Conservation (phyloP, 2,329 filamentous ascomycete genomes). For the Colletotrichum viniferum region DNA sequence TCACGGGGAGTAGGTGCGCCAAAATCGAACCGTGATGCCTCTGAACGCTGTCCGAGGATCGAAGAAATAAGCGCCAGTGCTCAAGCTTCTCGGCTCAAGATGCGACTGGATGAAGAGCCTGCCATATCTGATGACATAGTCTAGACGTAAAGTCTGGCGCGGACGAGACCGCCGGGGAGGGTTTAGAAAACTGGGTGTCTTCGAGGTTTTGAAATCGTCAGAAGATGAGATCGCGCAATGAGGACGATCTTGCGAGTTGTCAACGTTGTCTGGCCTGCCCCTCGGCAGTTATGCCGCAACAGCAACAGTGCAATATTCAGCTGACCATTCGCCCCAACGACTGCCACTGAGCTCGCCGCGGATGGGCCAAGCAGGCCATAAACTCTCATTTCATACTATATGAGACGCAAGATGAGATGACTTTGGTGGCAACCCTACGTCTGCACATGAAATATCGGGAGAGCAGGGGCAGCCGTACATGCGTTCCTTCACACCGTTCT, state of each 20-base stretch:
- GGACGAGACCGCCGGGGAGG: not conserved
- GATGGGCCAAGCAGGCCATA: not conserved
- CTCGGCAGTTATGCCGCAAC: not conserved
- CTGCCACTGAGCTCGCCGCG: not conserved
- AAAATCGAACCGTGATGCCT: not conserved
- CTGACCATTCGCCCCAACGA: not conserved
- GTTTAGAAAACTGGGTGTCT: not conserved
- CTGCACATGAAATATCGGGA: not conserved
- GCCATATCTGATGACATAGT: not conserved
- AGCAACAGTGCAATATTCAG: not conserved
- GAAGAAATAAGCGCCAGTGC: not conserved
- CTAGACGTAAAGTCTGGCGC: not conserved
- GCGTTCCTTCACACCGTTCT: not conserved
- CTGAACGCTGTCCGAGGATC: not conserved
- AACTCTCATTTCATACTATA: not conserved
- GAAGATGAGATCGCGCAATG: not conserved
- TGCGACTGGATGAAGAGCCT: not conserved
- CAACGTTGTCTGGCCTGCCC: not conserved
- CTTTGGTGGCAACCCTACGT: not conserved
- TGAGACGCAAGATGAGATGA: not conserved
- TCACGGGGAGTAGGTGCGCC: not conserved
- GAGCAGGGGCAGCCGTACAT: not conserved
- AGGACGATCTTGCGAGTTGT: not conserved
- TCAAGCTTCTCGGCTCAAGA: not conserved
- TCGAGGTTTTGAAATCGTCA: not conserved